A percentile compares a stretch with the other conserved stretches of the same genome.
Conservation (phyloP, 805 yeast species). For the Jamesozyma hellenica region DNA sequence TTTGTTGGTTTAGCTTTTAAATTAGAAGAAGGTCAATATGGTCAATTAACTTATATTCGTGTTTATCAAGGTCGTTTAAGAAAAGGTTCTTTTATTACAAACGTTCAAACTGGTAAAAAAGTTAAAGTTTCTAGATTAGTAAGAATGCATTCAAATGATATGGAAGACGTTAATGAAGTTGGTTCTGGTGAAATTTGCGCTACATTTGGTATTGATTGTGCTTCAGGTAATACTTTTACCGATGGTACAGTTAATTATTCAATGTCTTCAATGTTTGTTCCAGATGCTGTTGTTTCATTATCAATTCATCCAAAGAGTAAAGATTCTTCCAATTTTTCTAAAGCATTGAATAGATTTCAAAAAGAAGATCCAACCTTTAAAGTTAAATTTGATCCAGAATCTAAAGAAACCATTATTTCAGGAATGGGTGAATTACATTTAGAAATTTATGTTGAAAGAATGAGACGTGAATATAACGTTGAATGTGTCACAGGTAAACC, state of each 20-base stretch:
- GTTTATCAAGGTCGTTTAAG: conserved; percentile 92
- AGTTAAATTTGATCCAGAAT: conserved; percentile 82
- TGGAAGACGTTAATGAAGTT: conserved; percentile 95
- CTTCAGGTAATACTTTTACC: conserved; percentile 96
- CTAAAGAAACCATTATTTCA: conserved; percentile 78
- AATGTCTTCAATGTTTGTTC: conserved; percentile 97
- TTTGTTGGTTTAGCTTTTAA: conserved; percentile 97
- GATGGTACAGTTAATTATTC: conserved; percentile 73
- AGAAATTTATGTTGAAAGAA: conserved; percentile 96
- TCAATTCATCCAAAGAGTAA: conserved; percentile 81
- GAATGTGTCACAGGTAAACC: conserved; percentile 95
- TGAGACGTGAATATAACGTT: conserved; percentile 93
- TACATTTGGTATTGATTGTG: conserved; percentile 96
- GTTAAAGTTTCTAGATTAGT: conserved; percentile 89
- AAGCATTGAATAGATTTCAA: conserved; percentile 94
- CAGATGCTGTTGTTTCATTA: conserved; percentile 94
- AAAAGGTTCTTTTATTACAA: conserved; percentile 82
- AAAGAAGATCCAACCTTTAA: conserved; percentile 98
- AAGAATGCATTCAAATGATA: conserved; percentile 97
- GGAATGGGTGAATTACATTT: conserved; percentile 98
- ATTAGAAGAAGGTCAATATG: conserved; percentile 95
- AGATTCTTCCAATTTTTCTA: conserved; percentile 78
- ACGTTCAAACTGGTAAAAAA: conserved; percentile 85
- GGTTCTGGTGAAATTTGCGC: conserved; percentile 99
- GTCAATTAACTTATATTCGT: conserved; percentile 93